Evolutionary conservation across 768 basidiomycete species (phyloP).

Genomic region (Hemileccinum rubropunctum): DNA sequence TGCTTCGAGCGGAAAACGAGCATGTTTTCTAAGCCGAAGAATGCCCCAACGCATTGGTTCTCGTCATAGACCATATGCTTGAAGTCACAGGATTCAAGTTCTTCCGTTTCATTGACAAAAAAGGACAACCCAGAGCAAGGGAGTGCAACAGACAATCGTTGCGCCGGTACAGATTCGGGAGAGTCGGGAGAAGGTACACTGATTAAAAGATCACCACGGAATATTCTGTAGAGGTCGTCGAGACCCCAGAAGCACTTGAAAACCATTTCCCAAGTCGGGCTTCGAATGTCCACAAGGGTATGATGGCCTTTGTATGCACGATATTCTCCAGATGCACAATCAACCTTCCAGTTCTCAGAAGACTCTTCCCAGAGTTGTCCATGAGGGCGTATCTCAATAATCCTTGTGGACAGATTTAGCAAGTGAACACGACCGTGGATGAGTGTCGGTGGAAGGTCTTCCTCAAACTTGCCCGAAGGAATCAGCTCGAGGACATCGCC

Average conservation of each 20-base stretch:
- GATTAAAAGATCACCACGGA: background rate
- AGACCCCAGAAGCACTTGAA: no score
- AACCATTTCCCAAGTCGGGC: background rate
- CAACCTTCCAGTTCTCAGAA: background rate
- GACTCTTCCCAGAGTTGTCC: background rate
- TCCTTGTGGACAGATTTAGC: background rate
- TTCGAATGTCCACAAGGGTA: background rate
- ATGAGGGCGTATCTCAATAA: background rate
- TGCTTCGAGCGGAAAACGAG: slow-evolving; percentile 35
- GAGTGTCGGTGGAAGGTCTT: background rate
- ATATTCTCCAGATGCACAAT: background rate
- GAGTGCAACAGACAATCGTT: background rate
- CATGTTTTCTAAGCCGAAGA: slow-evolving; percentile 39
- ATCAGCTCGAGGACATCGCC: background rate
- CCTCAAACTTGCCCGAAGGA: background rate
- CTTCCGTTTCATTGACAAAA: background rate
- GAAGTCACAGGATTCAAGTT: background rate
- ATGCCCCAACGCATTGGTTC: slow-evolving; percentile 14
- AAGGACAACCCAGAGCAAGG: background rate
- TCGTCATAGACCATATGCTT: slow-evolving; percentile 7
- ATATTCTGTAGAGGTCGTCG: no score
- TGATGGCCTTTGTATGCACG: background rate
- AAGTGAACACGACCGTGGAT: background rate
- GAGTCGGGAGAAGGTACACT: no score
- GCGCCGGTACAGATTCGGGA: background rate